Conservation (phyloP, 148 eudicot species). For the Spergularia bocconei region DNA sequence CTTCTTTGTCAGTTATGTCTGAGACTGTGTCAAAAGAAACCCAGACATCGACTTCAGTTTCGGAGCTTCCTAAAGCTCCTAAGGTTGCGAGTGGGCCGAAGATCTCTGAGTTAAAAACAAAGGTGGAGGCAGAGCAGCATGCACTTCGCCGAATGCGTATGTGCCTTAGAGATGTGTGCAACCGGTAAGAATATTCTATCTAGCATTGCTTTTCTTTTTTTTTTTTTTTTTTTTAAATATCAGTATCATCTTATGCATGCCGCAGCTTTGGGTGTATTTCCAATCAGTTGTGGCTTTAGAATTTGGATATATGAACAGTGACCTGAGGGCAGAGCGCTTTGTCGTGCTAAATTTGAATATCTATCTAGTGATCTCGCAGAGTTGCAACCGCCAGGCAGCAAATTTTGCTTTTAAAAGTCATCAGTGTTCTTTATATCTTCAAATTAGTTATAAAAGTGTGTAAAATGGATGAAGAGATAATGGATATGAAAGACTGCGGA, state of each 20-base stretch:
- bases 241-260: not conserved
- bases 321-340: not conserved
- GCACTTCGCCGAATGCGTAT: constrained; percentile 93
- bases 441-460: not conserved
- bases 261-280: not conserved
- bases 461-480: not conserved
- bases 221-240: no score
- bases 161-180: constrained; percentile 99
- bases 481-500: not conserved
- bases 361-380: not conserved
- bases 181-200: constrained; percentile 50
- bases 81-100: constrained; percentile 76
- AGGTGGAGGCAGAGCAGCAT: constrained; percentile 95
- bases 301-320: not conserved
- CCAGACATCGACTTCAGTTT: constrained; percentile 38
- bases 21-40: constrained; percentile 42
- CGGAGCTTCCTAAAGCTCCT: constrained; percentile 93
- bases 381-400: not conserved
- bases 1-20: constrained; percentile 68
- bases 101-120: constrained; percentile 83
- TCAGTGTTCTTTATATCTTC: not conserved
- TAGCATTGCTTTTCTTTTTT: not conserved
- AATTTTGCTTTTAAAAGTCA: not conserved
- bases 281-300: constrained; percentile 3
- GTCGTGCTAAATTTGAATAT: not conserved